phyloP scores from a whole-genome alignment of 768 basidiomycete genomes.

The Boletus fagicola region DNA sequence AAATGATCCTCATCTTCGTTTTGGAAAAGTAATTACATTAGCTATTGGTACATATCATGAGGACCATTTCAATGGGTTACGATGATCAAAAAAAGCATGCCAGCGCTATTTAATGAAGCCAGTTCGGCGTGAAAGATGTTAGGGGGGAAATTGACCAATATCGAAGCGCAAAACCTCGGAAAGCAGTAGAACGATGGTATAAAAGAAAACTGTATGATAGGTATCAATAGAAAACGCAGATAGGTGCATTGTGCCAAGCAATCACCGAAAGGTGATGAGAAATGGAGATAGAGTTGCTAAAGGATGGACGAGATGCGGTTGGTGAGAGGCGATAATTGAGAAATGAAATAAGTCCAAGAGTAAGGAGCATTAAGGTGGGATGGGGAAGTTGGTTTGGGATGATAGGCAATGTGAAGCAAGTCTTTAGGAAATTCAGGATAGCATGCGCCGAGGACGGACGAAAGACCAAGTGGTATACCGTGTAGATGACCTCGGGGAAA shows the following conservation, averaged over 20 bases:
- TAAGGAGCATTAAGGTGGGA: constrained; percentile 3
- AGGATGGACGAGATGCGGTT: neutral
- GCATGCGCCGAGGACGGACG: neutral
- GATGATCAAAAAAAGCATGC: constrained; percentile 4
- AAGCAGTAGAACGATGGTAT: neutral
- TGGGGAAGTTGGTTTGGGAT: neutral
- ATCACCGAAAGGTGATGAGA: neutral
- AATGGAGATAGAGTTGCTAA: neutral
- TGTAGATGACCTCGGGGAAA: neutral
- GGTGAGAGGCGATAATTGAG: constrained; percentile 12
- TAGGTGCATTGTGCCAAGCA: neutral
- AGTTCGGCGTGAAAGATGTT: constrained; percentile 5
- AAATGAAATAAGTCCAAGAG: constrained; percentile 19
- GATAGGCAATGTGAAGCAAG: neutral
- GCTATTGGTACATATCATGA: constrained; percentile 8
- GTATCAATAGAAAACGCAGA: neutral
- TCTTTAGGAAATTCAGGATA: neutral
- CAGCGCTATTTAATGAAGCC: constrained; percentile 9
- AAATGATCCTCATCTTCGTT: neutral
- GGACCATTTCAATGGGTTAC: neutral
- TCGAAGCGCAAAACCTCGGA: neutral
- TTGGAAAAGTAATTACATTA: neutral
- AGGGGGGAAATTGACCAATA: neutral
- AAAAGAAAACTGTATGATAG: constrained; percentile 2
- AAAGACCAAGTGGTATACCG: neutral